Conservation (phyloP, 2,329 filamentous ascomycete genomes). For the Didymella glomerata region DNA sequence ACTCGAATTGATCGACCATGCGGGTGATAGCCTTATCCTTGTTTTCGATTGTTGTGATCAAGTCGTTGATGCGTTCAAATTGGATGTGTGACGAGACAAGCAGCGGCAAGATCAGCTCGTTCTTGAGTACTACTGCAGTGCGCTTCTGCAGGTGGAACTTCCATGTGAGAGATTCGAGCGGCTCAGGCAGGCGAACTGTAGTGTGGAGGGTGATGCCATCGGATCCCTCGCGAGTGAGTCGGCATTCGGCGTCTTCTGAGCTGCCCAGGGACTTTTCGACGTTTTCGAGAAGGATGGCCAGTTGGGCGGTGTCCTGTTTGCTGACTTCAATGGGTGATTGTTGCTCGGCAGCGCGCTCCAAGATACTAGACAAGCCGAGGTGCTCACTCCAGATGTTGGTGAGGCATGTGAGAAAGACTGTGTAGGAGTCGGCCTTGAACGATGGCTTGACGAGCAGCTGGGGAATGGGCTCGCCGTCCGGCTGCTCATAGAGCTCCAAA, state of each 20-base stretch:
- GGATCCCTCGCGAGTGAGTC: slow-evolving; percentile 41
- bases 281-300: slow-evolving; percentile 71
- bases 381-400: slow-evolving; percentile 76
- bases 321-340: slow-evolving; percentile 77
- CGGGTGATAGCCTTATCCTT: slow-evolving; percentile 68
- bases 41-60: slow-evolving; percentile 61
- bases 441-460: slow-evolving; percentile 69
- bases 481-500: slow-evolving; percentile 38
- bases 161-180: slow-evolving; percentile 72
- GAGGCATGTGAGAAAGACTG: slow-evolving; percentile 73
- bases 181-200: slow-evolving; percentile 68
- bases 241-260: slow-evolving; percentile 49
- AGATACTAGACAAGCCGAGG: slow-evolving; percentile 68
- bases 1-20: slow-evolving; percentile 66
- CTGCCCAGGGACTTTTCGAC: slow-evolving; percentile 60
- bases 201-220: slow-evolving; percentile 61
- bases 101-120: slow-evolving; percentile 62
- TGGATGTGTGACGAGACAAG: slow-evolving; percentile 59
- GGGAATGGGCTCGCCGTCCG: slow-evolving; percentile 55
- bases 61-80: slow-evolving; percentile 57
- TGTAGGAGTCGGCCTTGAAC: slow-evolving; percentile 67
- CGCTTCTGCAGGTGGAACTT: slow-evolving; percentile 63
- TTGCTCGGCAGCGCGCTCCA: slow-evolving; percentile 67
- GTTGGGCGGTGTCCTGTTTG: slow-evolving; percentile 70
- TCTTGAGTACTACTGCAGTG: slow-evolving; percentile 54